These are phyloP conservation scores for Euclidium syriacum DNA, from an alignment of 345 rosid species.

Conservation along the genomic window DNA sequence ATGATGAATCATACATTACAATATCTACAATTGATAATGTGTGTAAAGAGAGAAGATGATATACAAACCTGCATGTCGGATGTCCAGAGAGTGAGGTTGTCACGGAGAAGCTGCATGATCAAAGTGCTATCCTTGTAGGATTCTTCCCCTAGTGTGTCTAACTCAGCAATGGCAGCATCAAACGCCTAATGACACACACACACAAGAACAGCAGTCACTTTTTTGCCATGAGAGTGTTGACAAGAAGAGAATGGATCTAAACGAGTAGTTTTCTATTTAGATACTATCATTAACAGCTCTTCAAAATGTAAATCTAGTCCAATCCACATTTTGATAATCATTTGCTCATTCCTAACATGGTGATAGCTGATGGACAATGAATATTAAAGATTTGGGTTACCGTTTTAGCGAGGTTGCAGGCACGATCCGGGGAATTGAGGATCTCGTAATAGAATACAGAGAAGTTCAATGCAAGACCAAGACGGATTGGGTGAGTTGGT, in stretches of 20 bases:
- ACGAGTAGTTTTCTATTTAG: neutral
- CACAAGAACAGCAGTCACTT: neutral
- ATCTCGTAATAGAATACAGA: slow-evolving; percentile 87
- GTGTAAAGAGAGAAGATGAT: neutral
- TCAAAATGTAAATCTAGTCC: neutral
- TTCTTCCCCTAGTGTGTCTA: slow-evolving; percentile 85
- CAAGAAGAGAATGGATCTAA: neutral
- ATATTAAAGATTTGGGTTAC: slow-evolving; percentile 27
- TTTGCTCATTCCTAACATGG: neutral
- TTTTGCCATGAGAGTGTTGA: neutral
- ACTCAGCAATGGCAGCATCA: slow-evolving; percentile 84
- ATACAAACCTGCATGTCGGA: slow-evolving; percentile 77
- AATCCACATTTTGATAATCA: neutral
- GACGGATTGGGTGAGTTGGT: slow-evolving; percentile 85
- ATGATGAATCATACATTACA: neutral
- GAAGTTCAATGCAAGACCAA: slow-evolving; percentile 81
- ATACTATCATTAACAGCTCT: neutral
- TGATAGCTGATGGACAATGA: neutral
- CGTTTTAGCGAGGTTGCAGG: slow-evolving; percentile 86
- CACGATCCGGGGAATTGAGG: slow-evolving; percentile 82
- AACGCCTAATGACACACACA: slow-evolving; percentile 49
- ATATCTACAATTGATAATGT: neutral
- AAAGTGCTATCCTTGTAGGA: slow-evolving; percentile 90
- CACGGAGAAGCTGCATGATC: slow-evolving; percentile 92
- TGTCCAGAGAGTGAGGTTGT: slow-evolving; percentile 90